Base-by-base conservation (phyloP, 78 protist genomes). In the Dictyostelium firmibasis region DNA sequence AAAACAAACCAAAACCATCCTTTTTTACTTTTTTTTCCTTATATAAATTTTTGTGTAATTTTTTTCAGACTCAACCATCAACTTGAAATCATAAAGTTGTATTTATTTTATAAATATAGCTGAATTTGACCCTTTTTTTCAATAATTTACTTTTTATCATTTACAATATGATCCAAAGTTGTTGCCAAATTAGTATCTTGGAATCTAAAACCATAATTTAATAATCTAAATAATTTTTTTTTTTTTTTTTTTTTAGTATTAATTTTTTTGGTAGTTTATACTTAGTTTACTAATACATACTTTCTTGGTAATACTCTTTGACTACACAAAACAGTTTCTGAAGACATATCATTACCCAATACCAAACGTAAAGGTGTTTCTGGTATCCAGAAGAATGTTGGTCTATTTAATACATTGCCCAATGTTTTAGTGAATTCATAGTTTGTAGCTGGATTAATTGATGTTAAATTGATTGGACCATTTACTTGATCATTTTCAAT, bases 351-450 rank as follows among this genome's bases (percentile, higher is more conserved):
- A 44, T 43, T 64, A 11, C 94, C 94, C 3, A 89, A n/a, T 16
- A 81, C 25, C 6, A 43, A 35, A 18, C 72, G 82, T 11, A 89
- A n/a, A 9, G 50, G 62, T 31, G 83, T 33, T 31, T 78, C 94
- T 8, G 94, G 94, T 35, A 89, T 43, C 94, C 94, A 89, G 14
- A 38, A 89, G 44, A 89, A 3, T 3, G 94, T 89, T 18, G 94
- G 94, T 76, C 94, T 69, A 47, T 89, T 89, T 35, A 89, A 69
- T 0, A 81, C 94, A 10, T 2, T 18, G 10, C 94, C 94, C n/a
- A 89, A 4, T 4, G 81, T 70, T 33, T 81, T 78, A 2, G 94
- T 89, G 14, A 89, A 70, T 11, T 16, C 47, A 35, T 77, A 27
- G 72, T 89, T 89, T 69, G 86, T 89, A 2, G 57, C 81, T 20